Base-by-base conservation (phyloP, 2,329 filamentous ascomycete species). In the Stagonosporopsis chrysanthemi region DNA sequence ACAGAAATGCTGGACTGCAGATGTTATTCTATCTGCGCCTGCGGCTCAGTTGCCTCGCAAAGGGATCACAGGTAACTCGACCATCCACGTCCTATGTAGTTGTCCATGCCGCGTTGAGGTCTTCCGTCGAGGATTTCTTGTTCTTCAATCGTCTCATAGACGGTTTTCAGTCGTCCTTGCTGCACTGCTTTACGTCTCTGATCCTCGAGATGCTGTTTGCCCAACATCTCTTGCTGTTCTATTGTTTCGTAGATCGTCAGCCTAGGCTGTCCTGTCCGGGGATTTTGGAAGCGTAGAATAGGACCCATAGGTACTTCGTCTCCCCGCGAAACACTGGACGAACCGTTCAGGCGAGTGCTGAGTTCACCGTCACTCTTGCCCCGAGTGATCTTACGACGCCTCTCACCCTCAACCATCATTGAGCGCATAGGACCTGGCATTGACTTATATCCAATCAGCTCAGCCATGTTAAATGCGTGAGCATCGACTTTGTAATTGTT, bases 61-160 rank as follows among this genome's bases (percentile, higher is more conserved):
- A 5, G 28, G 11, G 12, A 24, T 52, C 24, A 51, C 8, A 51
- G 29, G 29, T 47, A 56, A 6, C 35, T 38, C 15, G 35, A 28
- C 53, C 44, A 52, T 1, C 12, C 22, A 3, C 28, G 29, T 14
- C 24, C 39, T 26, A 33, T 24, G 26, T 12, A 35, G 2, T 17
- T 38, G 24, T 50, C 49, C 15, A 35, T 26, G 6, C 50, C 49
- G 35, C 31, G 40, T 15, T 59, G 51, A 4, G 35, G 35, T 11
- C 38, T 59, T 4, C 41, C 42, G 38, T 43, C 23, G 2, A 54
- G 14, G 2, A 38, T 14, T 19, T 47, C 56, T 23, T 48, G 47
- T 17, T 59, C 56, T 26, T 55, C 50, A 9, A 59, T 55, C 9
- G 46, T 49, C 29, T 59, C 51, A 31, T 38, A 51, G 1, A 55